Base-by-base conservation (phyloP, 495 filamentous ascomycete species). In the Aspergillus haitiensis region DNA sequence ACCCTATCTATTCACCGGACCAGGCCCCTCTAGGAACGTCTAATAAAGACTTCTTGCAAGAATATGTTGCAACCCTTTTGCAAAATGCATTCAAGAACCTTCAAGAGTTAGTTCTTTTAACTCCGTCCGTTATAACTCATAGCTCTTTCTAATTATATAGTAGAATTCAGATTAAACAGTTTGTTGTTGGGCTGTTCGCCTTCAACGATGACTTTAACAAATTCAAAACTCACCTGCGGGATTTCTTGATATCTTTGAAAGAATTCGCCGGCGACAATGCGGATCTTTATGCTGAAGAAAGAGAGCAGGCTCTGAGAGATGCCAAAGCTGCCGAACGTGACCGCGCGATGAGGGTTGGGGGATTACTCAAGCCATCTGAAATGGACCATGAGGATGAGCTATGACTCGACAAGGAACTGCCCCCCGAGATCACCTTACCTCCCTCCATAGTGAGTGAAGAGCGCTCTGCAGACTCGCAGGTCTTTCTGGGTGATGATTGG, bases 231-330 rank as follows among this genome's bases (percentile, higher is more conserved):
- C 87, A 92, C 56, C 82, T 98, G 49, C 90, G 94, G 58, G 94
- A 99, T 72, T 99, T 99, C 84, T 76, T 99, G 56, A 96, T 99
- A 65, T 92, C 92, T 32, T 76, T 99, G 55, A 96, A 96, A 75
- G 94, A 99, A 75, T 98, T 97, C 67, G 83, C 84, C 12, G 90
- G 90, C 11, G 94, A 90, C 50, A 76, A 80, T 46, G 87, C 93
- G 6, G 94, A 98, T 64, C 82, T 98, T n/a, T 99, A 88, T 75
- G 88, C 90, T 3, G 92, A 97, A 54, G 95, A 98, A 70, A 86
- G 94, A 62, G 94, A 98, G 72, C 86, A 91, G 66, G 87, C 88
- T 55, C 82, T 89, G 49, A 82, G 86, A 59, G 92, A 90, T 64
- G 90, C 88, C 45, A 85, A 87, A 63, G 83, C 84, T 52, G 90